Evolutionary conservation across 2,329 filamentous ascomycete species (phyloP).

Genomic region (Aspergillus sp.): DNA sequence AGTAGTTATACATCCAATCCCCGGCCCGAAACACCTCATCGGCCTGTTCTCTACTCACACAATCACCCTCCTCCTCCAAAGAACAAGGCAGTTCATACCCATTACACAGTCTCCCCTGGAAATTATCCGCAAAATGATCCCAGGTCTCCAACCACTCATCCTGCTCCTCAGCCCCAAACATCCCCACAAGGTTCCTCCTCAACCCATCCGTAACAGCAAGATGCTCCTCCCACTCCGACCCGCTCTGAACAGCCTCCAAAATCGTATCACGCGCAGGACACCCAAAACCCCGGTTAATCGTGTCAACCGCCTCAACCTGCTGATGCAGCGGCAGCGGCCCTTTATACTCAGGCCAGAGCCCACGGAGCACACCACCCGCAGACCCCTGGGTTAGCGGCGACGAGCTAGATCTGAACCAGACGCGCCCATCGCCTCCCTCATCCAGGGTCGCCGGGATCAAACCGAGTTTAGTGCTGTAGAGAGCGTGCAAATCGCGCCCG

Average conservation of each 20-base stretch:
- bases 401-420: constrained; percentile 40
- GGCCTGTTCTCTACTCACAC: constrained; percentile 33
- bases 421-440: constrained; percentile 13
- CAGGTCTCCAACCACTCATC: constrained; percentile 36
- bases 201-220: constrained; percentile 31
- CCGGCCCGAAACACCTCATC: constrained; percentile 41
- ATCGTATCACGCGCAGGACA: constrained; percentile 27
- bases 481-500: constrained; percentile 33
- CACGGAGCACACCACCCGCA: constrained; percentile 40
- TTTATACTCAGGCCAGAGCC: constrained; percentile 34
- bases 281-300: constrained; percentile 37
- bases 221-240: constrained; percentile 36
- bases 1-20: constrained; percentile 46
- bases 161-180: constrained; percentile 29
- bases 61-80: constrained; percentile 24
- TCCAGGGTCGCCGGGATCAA: constrained; percentile 30
- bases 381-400: constrained; percentile 38
- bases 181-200: constrained; percentile 29
- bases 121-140: constrained; percentile 43
- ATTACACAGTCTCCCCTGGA: constrained; percentile 42
- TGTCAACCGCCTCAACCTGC: constrained; percentile 36
- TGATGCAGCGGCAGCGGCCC: constrained; percentile 38
- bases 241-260: constrained; percentile 28
- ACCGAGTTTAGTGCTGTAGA: constrained; percentile 34
- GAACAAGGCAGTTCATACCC: constrained; percentile 39